A percentile compares a stretch with the other conserved stretches of the same genome.
Conservation (phyloP, 306 rosid genomes). For the Crataegus laevigata region DNA sequence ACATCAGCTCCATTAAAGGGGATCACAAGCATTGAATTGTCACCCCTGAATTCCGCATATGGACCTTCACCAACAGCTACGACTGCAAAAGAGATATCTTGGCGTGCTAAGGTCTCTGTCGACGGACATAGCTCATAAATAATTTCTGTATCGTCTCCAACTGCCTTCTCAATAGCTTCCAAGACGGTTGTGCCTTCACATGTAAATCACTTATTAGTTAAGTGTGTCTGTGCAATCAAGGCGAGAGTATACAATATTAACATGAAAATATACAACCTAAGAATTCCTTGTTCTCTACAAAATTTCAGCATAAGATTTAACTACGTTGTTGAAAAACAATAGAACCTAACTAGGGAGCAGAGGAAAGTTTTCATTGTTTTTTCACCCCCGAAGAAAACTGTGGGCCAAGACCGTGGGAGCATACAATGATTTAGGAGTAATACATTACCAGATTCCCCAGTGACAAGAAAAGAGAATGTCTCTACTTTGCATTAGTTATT, state of each 20-base stretch:
- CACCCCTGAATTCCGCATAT: constrained; percentile 65
- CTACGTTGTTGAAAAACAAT: background rate
- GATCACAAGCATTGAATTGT: constrained; percentile 47
- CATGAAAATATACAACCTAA: background rate
- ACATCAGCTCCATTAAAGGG: constrained; percentile 49
- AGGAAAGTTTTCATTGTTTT: background rate
- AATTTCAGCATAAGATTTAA: background rate
- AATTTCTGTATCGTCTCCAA: constrained; percentile 54
- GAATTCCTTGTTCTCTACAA: background rate
- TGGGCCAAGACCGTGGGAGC: background rate
- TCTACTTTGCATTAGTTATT: background rate
- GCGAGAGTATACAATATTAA: background rate
- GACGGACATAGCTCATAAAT: constrained; percentile 51
- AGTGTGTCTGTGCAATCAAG: background rate
- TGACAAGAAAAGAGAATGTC: background rate
- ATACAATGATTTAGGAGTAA: background rate
- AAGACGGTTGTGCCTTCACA: constrained; percentile 67
- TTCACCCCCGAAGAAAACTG: background rate
- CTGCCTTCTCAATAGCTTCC: constrained; percentile 65
- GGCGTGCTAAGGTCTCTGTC: constrained; percentile 31
- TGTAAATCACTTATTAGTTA: background rate
- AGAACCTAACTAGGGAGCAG: background rate
- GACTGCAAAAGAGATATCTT: constrained; percentile 59
- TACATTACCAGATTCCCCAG: background rate
- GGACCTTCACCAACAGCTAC: constrained; percentile 78